Conservation (phyloP, 306 rosid genomes). For the Rosa multiflora region DNA sequence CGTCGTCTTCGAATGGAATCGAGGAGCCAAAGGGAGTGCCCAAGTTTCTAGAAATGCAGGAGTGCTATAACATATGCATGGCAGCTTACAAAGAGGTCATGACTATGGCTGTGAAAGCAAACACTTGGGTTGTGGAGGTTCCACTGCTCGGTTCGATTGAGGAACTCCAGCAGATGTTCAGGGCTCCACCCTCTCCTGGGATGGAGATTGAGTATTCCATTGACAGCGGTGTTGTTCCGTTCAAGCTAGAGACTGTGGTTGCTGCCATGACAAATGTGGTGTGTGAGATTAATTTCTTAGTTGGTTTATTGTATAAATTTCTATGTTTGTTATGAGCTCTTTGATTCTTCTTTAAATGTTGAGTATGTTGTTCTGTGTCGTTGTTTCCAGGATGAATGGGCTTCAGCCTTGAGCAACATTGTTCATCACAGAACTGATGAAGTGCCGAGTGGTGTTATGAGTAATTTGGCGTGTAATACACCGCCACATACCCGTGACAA, state of each 20-base stretch:
- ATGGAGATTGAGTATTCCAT: slow-evolving; percentile 21
- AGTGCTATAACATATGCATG: slow-evolving; percentile 22
- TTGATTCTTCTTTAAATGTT: not conserved
- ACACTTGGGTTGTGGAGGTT: slow-evolving; percentile 14
- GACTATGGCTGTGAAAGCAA: slow-evolving; percentile 21
- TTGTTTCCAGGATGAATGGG: slow-evolving; percentile 22
- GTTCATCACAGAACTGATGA: slow-evolving; percentile 17
- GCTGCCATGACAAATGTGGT: slow-evolving; percentile 22
- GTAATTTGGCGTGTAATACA: not conserved
- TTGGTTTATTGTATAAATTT: not conserved
- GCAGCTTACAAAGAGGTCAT: slow-evolving; percentile 35
- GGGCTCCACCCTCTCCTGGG: slow-evolving; percentile 19
- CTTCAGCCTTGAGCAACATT: slow-evolving; percentile 16
- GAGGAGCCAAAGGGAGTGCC: not conserved
- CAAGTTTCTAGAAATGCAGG: slow-evolving; percentile 23
- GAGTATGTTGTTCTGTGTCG: not conserved
- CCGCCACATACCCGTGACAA: not conserved
- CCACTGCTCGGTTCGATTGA: slow-evolving; percentile 25
- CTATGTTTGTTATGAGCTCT: not conserved
- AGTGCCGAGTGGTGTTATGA: not conserved
- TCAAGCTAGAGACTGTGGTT: not conserved
- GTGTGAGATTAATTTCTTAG: not conserved
- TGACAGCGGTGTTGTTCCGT: not conserved
- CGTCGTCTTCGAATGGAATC: not conserved
- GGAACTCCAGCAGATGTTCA: slow-evolving; percentile 24